These are phyloP conservation scores for Myochromella boudieri DNA, from an alignment of 768 basidiomycete genomes.

Conservation along the genomic window DNA sequence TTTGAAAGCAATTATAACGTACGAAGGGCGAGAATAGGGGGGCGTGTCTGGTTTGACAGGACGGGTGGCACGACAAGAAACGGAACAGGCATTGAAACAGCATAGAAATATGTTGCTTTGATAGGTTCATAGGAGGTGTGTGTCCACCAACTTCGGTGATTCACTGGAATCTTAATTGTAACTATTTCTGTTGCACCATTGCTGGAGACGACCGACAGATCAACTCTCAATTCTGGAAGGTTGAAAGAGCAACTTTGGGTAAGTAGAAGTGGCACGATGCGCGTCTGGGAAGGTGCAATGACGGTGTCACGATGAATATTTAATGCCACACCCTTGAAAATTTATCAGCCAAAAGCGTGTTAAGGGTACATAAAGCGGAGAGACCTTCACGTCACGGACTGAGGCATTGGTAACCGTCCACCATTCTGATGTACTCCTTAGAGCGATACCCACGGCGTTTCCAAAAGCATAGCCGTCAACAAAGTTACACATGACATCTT, in stretches of 20 bases:
- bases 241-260: slow-evolving; percentile 38
- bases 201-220: slow-evolving; percentile 35
- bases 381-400: slow-evolving; percentile 15
- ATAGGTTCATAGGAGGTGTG: slow-evolving; percentile 35
- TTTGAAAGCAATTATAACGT: slow-evolving; percentile 22
- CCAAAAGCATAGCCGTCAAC: slow-evolving; percentile 79
- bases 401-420: slow-evolving; percentile 47
- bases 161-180: slow-evolving; percentile 40
- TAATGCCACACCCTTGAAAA: slow-evolving; percentile 28
- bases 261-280: slow-evolving; percentile 55
- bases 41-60: slow-evolving; percentile 29
- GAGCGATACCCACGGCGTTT: slow-evolving; percentile 60
- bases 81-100: slow-evolving; percentile 49
- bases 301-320: slow-evolving; percentile 27
- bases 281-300: slow-evolving; percentile 63
- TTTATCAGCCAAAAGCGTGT: neutral
- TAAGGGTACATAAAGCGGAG: neutral
- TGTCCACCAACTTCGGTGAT: slow-evolving; percentile 45
- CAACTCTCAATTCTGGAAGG: slow-evolving; percentile 31
- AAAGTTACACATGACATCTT: slow-evolving; percentile 66
- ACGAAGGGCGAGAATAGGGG: slow-evolving; percentile 69
- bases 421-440: slow-evolving; percentile 53
- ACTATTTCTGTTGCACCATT: slow-evolving; percentile 24
- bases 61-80: slow-evolving; percentile 62
- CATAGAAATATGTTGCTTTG: slow-evolving; percentile 59